Conservation (phyloP, 108 stramenopile genomes). For the Nannochloropsis salina region DNA sequence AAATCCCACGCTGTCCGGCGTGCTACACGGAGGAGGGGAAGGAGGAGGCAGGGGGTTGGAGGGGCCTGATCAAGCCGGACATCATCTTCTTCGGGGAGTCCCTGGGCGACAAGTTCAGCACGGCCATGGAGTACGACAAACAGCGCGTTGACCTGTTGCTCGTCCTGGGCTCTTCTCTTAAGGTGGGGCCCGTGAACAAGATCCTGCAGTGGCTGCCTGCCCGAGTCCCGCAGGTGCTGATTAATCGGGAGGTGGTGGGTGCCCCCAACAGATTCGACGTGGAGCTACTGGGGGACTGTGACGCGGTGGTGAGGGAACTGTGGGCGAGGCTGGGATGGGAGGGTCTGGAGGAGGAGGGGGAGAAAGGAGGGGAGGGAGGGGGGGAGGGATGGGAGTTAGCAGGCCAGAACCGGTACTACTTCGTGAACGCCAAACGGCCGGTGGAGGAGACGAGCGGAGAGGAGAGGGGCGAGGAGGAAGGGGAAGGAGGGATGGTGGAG, state of each 20-base stretch:
- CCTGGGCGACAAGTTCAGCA: slow-evolving; percentile 38
- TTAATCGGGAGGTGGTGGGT: slow-evolving; percentile 45
- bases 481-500: not conserved
- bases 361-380: not conserved
- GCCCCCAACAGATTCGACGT: slow-evolving; percentile 51
- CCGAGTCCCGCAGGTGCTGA: slow-evolving; percentile 49
- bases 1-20: slow-evolving; percentile 21
- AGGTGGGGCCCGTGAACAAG: slow-evolving; percentile 70
- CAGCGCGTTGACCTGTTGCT: slow-evolving; percentile 47
- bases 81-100: slow-evolving; percentile 61
- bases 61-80: slow-evolving; percentile 56
- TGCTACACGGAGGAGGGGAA: slow-evolving; percentile 19
- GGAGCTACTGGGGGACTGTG: slow-evolving; percentile 49
- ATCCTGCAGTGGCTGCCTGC: slow-evolving; percentile 42
- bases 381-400: not conserved
- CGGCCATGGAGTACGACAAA: slow-evolving; percentile 39
- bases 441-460: not conserved
- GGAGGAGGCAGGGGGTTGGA: slow-evolving; percentile 39
- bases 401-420: not conserved
- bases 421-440: not conserved
- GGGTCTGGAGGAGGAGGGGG: not conserved
- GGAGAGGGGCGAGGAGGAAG: not conserved
- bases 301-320: slow-evolving; percentile 29
- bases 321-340: slow-evolving; percentile 32
- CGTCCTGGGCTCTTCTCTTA: slow-evolving; percentile 58